phyloP scores from a whole-genome alignment of 1,139 yeast species.

The Sugiyamaella xylanicola region DNA sequence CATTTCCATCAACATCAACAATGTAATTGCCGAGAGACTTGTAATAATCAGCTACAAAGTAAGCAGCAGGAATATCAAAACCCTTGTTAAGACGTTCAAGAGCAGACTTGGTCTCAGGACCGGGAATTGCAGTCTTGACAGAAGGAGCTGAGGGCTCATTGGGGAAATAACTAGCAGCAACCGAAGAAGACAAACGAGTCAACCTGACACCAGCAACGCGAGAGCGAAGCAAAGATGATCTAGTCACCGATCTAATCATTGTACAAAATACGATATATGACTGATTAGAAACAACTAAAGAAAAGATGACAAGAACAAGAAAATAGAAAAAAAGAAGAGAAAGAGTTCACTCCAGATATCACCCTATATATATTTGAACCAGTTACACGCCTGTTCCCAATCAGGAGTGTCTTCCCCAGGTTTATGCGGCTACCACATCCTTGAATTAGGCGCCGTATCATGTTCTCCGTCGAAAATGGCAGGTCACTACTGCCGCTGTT shows the following conservation, averaged over 20 bases:
- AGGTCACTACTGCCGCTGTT: background rate
- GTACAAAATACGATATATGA: background rate
- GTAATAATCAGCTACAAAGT: conserved; percentile 68
- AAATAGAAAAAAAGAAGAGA: background rate
- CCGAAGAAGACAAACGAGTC: conserved; percentile 31
- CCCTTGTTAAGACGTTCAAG: conserved; percentile 54
- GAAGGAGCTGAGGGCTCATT: conserved; percentile 65
- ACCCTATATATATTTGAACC: conserved; percentile 5
- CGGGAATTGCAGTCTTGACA: conserved; percentile 60
- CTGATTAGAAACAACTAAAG: background rate
- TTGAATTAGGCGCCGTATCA: conserved; percentile 10
- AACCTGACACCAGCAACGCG: conserved; percentile 18
- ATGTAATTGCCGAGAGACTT: conserved; percentile 72
- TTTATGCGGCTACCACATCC: conserved; percentile 8
- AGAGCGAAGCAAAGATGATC: conserved; percentile 20
- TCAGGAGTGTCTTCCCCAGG: conserved; percentile 11
- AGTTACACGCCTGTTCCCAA: conserved; percentile 8
- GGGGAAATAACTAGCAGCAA: conserved; percentile 49
- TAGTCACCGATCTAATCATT: conserved; percentile 21
- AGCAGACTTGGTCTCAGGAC: conserved; percentile 57
- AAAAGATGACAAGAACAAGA: background rate
- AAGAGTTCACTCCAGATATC: background rate
- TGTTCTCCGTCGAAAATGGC: background rate
- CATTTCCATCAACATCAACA: conserved; percentile 71
- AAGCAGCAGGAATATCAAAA: conserved; percentile 66